Base-by-base conservation (phyloP, 2,329 filamentous ascomycete species). In the Penicillium sp. region DNA sequence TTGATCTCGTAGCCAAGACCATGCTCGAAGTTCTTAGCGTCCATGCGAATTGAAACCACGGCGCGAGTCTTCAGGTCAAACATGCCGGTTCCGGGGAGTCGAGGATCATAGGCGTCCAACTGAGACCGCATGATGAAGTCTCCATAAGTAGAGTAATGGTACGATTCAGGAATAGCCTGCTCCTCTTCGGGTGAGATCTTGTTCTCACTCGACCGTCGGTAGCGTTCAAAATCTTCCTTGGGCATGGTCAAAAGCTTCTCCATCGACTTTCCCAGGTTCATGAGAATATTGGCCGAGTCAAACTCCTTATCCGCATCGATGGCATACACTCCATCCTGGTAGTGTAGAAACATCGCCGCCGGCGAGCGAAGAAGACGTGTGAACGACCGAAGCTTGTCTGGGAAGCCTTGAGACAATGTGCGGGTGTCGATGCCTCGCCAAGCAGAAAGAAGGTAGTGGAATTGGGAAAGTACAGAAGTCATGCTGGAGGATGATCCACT, bases 21-120 rank as follows among this genome's bases (percentile, higher is more conserved):
- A 50, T 88, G 82, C 64, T 94, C 83, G 70, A 89, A 91, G 18
- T 89, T 85, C 4, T 73, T 69, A 0, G 90, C 83, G 67, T 96
- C 89, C 92, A 97, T 97, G 31, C 95, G 91, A 62, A 99, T 91
- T 0, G 91, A 89, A 5, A 97, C 82, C 0, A 98, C 94, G 1
- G 95, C 93, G 67, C 96, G 85, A 0, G 95, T 99, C 79, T 99
- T 99, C 60, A 99, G 79, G 75, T 99, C 95, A 70, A 97, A 99
- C 81, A 96, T 93, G 41, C 95, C 95, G 5, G 89, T 90, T 0
- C 95, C 95, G 0, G 94, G 95, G 7, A 99, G 77, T 52, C 95
- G 86, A 13, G 87, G 81, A 72, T 99, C 95, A 68, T 95, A 79
- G 0, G 95, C 95, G 73, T 99, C 95, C 13, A 99, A 83, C 75